A percentile compares a stretch with the other conserved stretches of the same genome.
Evolutionary conservation across 257 asterid species (phyloP).

Genomic region (Nicotiana tomentosiformis): DNA sequence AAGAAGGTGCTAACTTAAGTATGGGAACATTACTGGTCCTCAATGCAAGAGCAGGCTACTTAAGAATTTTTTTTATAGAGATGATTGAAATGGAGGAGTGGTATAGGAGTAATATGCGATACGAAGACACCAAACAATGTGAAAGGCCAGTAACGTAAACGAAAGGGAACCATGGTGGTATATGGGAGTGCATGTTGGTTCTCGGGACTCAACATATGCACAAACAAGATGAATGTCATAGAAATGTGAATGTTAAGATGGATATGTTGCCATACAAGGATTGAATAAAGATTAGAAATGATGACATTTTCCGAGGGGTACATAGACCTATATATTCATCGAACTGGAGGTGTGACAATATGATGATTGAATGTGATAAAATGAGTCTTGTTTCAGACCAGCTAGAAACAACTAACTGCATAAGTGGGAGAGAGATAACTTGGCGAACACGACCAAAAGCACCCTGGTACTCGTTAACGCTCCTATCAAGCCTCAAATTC

Average conservation of each 20-base stretch:
- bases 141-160: not conserved
- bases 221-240: not conserved
- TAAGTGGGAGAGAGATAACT: not conserved
- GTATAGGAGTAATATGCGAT: not conserved
- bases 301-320: not conserved
- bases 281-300: not conserved
- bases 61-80: not conserved
- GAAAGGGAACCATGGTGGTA: not conserved
- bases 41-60: not conserved
- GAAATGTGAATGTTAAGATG: not conserved
- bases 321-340: not conserved
- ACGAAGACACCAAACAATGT: not conserved
- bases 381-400: not conserved
- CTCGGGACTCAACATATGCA: not conserved
- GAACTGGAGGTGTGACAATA: not conserved
- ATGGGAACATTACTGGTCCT: not conserved
- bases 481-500: not conserved
- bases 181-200: not conserved
- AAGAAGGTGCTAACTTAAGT: not conserved
- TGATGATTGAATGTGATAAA: not conserved
- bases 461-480: not conserved
- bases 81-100: not conserved
- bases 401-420: not conserved
- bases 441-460: not conserved
- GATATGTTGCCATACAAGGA: not conserved